Evolutionary conservation across 139 green algal genomes (phyloP), one percentile per base, ranked within the genome.

Genomic region (Gonium pectorale): DNA sequence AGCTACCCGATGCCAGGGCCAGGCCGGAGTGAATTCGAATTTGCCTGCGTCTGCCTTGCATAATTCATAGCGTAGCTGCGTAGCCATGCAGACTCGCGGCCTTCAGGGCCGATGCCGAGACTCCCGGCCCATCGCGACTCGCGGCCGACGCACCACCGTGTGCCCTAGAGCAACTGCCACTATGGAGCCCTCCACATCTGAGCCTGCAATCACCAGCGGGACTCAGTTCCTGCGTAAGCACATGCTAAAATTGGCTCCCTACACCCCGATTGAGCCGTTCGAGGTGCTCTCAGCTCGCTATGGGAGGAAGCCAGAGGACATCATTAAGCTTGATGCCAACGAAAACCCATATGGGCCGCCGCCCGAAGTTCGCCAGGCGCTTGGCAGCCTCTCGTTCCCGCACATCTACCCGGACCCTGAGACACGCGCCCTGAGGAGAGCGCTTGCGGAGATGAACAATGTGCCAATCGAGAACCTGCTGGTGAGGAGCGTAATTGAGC

Each of bases 321-420:
- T 99, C 77, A 92, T 99, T 22, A 99, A 99, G 92, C 94, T 99
- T 38, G 98, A 99, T 64, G 98, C 98, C 3, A 99, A 99, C 83
- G 98, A 99, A 81, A 99, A 99, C 80, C 97, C 97, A 5, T 99
- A 99, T 84, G 98, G 98, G 13, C 98, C 98, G 2, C 97, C 98
- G 6, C 97, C 96, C 3, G 97, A 98, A 86, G 98, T 99, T 19
- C 79, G 91, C 15, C 60, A 95, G 43, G 98, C 98, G 9, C 87
- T 99, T n/a, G 95, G 87, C 6, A 90, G 59, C 2, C 96, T 99
- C 92, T 15, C 88, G 0, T 99, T 97, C 79, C 95, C 97, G 0
- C 94, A 99, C 87, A 98, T 99, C 66, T 99, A 99, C 86, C 98
- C 98, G 19, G 98, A 99, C 88, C 97, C 98, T 15, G 96, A 99